These are phyloP conservation scores for Discostella stelligera DNA, from an alignment of 352 stramenopile genomes.

Conservation along the genomic window DNA sequence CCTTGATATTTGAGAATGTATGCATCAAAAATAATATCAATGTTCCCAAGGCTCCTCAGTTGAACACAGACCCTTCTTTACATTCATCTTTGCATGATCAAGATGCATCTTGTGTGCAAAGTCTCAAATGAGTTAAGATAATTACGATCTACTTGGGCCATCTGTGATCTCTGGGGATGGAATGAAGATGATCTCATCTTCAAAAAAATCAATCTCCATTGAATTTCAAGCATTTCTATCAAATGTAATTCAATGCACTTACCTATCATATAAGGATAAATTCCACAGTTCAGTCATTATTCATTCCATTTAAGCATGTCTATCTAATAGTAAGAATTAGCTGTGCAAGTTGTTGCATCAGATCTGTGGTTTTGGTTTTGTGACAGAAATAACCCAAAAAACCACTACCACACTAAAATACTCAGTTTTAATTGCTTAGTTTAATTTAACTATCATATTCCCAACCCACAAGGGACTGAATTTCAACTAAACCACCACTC, in stretches of 20 bases:
- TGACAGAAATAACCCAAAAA: constrained; percentile 28
- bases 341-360: constrained; percentile 37
- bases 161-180: no score
- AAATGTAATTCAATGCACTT: constrained; percentile 31
- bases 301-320: constrained; percentile 30
- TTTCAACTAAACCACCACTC: no score
- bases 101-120: constrained; percentile 30
- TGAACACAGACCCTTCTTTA: no score
- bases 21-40: constrained; percentile 46
- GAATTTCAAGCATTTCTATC: constrained; percentile 15
- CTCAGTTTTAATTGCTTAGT: no score
- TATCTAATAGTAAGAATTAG: constrained; percentile 31
- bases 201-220: constrained; percentile 27
- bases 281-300: constrained; percentile 20
- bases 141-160: constrained; percentile 21
- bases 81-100: no score
- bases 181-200: constrained; percentile 29
- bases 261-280: constrained; percentile 31
- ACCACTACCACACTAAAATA: no score
- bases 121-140: constrained; percentile 6
- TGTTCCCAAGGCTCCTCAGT: constrained; percentile 15
- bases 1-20: constrained; percentile 41
- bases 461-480: no score
- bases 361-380: constrained; percentile 26
- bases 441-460: no score